Conservation (phyloP, 352 stramenopile genomes). For the Detonula confervacea region DNA sequence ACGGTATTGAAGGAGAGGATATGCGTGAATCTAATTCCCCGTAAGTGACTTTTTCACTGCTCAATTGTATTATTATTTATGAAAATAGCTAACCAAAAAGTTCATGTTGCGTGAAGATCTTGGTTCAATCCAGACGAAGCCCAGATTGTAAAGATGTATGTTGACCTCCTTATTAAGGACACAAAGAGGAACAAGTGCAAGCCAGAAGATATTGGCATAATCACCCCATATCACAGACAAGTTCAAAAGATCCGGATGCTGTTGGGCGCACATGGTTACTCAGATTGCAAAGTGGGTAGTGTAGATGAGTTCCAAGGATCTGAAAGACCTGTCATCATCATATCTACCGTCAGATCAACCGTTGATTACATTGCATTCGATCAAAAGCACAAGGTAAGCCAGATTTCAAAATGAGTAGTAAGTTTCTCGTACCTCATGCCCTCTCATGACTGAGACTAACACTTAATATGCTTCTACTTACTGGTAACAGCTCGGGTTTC, state of each 20-base stretch:
- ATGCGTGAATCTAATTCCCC: slow-evolving; percentile 75
- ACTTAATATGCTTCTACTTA: neutral
- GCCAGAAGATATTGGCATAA: slow-evolving; percentile 85
- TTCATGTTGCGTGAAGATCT: too few species aligned
- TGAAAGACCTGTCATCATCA: slow-evolving; percentile 84
- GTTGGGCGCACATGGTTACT: slow-evolving; percentile 54
- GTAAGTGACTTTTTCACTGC: slow-evolving; percentile 5
- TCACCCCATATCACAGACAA: slow-evolving; percentile 76
- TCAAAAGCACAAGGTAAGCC: slow-evolving; percentile 57
- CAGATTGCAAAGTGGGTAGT: slow-evolving; percentile 75
- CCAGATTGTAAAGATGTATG: slow-evolving; percentile 76
- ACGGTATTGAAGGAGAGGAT: slow-evolving; percentile 72
- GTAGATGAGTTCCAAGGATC: slow-evolving; percentile 88
- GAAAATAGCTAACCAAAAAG: too few species aligned
- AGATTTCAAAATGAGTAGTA: neutral
- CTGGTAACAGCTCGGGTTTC: slow-evolving; percentile 67
- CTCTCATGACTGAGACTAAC: neutral
- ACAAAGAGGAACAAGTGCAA: slow-evolving; percentile 44
- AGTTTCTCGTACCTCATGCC: neutral
- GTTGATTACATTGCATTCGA: slow-evolving; percentile 64
- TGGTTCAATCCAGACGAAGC: slow-evolving; percentile 87
- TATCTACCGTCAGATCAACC: slow-evolving; percentile 81
- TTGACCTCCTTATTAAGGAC: slow-evolving; percentile 65
- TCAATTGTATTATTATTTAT: too few species aligned
- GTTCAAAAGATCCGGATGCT: slow-evolving; percentile 78